Base-by-base conservation (phyloP, 1,139 yeast genomes). In the Torulaspora pretoriensis region DNA sequence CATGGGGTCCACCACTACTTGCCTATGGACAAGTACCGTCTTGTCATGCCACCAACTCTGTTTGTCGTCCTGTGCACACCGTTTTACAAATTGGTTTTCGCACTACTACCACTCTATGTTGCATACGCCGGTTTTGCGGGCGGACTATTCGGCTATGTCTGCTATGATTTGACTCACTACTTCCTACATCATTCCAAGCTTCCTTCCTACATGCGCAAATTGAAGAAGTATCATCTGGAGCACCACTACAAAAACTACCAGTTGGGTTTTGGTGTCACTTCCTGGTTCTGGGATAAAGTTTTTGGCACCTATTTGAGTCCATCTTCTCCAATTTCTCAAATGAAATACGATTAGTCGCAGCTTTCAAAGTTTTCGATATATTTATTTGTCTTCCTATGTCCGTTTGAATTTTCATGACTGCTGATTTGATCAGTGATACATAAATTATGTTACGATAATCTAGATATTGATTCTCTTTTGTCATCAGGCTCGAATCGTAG, bases 241-340 rank as follows among this genome's bases (percentile, higher is more conserved):
- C 99, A 92, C 67, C 99, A 92, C 64, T 92, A 92, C 73, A 90
- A 90, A 72, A 90, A 94, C 68, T 94, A 87, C 67, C 96, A 92
- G 67, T 70, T 89, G 61, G 99, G 97, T 1, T 92, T 88, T 58
- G 99, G 99, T 56, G 97, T 92, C 49, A 87, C 97, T 34, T 78
- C 89, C 50, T 80, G 78, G 69, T 88, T 88, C 68, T 92, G 98
- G 98, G 98, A 92, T 67, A 77, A 72, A 36, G 86, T 92, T 12
- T 92, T 94, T 66, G 85, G 83, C 43, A 92, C 97, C 35, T 74
- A 72, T 47, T 63, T 80, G 43, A 66, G 67, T 40, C 67, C 67
- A 41, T 56, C 58, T 35, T 59, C 68, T 26, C 68, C 68, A 43
- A 38, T 61, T 27, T 62, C 68, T 12, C 58, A 54, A 43, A 61